These are phyloP conservation scores for Hysterangium stoloniferum DNA, from an alignment of 768 basidiomycete species.

Conservation along the genomic window DNA sequence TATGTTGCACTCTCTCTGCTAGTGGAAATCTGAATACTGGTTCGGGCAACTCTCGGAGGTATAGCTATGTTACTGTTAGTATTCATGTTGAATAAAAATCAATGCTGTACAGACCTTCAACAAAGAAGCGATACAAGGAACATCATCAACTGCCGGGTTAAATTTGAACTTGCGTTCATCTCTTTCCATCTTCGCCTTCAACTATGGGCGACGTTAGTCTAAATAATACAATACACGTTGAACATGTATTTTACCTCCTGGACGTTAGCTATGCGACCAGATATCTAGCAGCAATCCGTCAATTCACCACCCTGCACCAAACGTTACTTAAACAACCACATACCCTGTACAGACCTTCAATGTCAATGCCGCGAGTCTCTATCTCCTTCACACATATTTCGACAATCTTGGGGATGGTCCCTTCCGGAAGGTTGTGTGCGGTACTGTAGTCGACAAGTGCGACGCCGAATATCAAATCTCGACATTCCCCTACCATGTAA, in stretches of 20 bases:
- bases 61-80: constrained; percentile 37
- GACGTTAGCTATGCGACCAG: constrained; percentile 77
- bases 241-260: constrained; percentile 50
- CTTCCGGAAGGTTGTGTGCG: constrained; percentile 62
- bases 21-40: constrained; percentile 79
- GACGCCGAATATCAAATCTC: constrained; percentile 85
- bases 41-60: constrained; percentile 84
- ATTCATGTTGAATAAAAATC: not conserved
- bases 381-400: constrained; percentile 76
- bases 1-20: constrained; percentile 75
- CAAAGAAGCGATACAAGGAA: constrained; percentile 76
- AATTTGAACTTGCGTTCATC: constrained; percentile 74
- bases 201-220: constrained; percentile 31
- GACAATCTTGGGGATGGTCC: constrained; percentile 72
- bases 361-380: constrained; percentile 68
- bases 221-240: not conserved
- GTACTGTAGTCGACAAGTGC: constrained; percentile 85
- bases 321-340: constrained; percentile 17
- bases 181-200: constrained; percentile 81
- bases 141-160: constrained; percentile 61
- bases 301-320: no score
- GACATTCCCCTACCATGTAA: constrained; percentile 75
- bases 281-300: constrained; percentile 52
- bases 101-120: constrained; percentile 53
- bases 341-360: constrained; percentile 78